Percentiles rank a stretch among this genome's conserved stretches.
Conservation (phyloP, 495 filamentous ascomycete species). For the Durotheca rogersii region DNA sequence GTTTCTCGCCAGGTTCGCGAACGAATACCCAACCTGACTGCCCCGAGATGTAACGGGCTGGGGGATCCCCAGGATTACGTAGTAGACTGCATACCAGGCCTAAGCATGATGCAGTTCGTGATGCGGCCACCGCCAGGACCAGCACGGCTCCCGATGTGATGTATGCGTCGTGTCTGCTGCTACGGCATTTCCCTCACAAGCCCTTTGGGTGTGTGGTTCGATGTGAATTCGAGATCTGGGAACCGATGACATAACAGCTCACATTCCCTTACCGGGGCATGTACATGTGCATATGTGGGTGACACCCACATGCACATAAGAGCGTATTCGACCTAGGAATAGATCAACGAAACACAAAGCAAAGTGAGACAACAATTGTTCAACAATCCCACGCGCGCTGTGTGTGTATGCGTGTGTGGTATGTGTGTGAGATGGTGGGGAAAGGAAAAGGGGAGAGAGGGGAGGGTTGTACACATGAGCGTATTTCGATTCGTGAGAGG, state of each 20-base stretch:
- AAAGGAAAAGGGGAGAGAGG: no score
- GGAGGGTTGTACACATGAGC: no score
- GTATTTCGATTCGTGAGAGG: conserved; percentile 19
- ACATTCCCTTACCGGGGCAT: neutral
- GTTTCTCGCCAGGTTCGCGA: no score
- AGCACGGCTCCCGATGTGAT: conserved; percentile 2
- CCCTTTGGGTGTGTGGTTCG: neutral
- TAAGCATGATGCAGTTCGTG: conserved; percentile 18
- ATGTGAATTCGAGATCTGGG: conserved; percentile 9
- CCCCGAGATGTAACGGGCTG: conserved; percentile 5
- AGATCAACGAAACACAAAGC: no score
- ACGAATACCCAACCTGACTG: no score
- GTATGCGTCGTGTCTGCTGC: conserved; percentile 14
- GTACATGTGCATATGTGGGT: no score
- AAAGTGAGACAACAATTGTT: no score
- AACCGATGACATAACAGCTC: neutral
- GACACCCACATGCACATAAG: no score
- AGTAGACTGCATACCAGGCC: conserved; percentile 13
- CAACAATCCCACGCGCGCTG: no score
- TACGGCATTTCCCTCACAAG: neutral
- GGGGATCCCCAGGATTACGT: conserved; percentile 5
- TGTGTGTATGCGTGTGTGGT: no score
- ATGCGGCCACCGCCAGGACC: conserved; percentile 28
- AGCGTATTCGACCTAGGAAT: no score
- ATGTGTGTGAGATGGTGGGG: no score